Percentiles rank a stretch among this genome's conserved stretches.
These are phyloP conservation scores for Fraxinus anomala DNA, from an alignment of 257 asterid species.

Conservation along the genomic window DNA sequence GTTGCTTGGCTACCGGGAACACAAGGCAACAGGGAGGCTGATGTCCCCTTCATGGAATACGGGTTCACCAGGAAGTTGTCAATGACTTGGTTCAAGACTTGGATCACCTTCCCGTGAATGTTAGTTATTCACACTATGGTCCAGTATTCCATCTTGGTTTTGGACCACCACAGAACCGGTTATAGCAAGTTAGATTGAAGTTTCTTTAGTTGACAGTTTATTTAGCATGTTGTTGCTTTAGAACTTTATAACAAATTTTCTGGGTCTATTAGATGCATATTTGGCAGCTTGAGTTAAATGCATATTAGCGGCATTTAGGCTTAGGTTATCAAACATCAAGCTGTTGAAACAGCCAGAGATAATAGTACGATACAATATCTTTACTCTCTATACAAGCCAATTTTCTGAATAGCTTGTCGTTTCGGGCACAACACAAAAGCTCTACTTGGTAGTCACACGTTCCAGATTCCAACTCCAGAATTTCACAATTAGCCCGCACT, in stretches of 20 bases:
- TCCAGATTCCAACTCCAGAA: not conserved
- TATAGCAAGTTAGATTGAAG: not conserved
- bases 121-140: constrained; percentile 52
- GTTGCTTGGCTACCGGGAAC: constrained; percentile 77
- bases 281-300: too few species aligned
- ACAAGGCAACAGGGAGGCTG: constrained; percentile 61
- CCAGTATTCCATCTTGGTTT: constrained; percentile 59
- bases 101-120: constrained; percentile 62
- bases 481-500: not conserved
- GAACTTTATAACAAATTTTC: not conserved
- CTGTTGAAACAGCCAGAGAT: not conserved
- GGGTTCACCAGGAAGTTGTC: constrained; percentile 55
- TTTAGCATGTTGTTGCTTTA: too few species aligned
- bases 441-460: not conserved
- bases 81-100: constrained; percentile 60
- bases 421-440: not conserved
- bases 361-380: not conserved
- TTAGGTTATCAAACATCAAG: not conserved
- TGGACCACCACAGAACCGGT: constrained; percentile 43
- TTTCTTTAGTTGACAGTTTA: not conserved
- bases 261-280: not conserved
- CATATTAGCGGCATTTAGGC: not conserved
- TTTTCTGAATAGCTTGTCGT: not conserved
- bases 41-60: constrained; percentile 58
- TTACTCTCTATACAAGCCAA: not conserved